Conservation (phyloP, 2,329 filamentous ascomycete species). For the Verruconis gallopava region DNA sequence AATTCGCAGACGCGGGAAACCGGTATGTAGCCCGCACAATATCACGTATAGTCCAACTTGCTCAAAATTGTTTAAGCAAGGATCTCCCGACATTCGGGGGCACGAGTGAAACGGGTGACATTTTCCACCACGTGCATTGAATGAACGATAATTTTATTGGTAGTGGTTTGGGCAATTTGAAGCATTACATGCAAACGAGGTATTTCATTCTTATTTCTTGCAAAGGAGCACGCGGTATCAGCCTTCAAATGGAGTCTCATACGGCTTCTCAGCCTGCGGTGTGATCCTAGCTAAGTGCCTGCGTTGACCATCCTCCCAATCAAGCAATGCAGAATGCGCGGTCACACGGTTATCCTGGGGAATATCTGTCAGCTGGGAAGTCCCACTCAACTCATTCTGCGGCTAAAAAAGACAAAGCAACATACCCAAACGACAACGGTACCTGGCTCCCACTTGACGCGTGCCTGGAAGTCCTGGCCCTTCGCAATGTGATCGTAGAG, state of each 20-base stretch:
- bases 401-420: conserved; percentile 16
- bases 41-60: no score
- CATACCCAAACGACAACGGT: conserved; percentile 77
- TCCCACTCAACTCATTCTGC: background rate
- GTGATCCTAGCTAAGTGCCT: conserved; percentile 72
- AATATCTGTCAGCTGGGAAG: background rate
- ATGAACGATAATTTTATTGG: no score
- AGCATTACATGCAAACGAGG: no score
- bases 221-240: no score
- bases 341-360: conserved; percentile 54
- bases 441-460: conserved; percentile 65
- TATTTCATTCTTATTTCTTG: no score
- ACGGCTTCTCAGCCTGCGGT: conserved; percentile 67
- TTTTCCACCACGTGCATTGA: no score
- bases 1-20: no score
- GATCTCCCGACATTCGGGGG: no score
- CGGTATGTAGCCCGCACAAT: no score
- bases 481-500: conserved; percentile 62
- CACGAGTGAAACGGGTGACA: no score
- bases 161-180: no score
- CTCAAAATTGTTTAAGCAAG: no score
- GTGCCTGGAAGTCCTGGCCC: conserved; percentile 58
- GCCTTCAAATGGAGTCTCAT: conserved; percentile 44
- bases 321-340: conserved; percentile 63
- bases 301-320: conserved; percentile 69